Evolutionary conservation across 495 filamentous ascomycete genomes (phyloP), one percentile per base, ranked within the genome.

Genomic region (Aspergillus sclerotioniger): DNA sequence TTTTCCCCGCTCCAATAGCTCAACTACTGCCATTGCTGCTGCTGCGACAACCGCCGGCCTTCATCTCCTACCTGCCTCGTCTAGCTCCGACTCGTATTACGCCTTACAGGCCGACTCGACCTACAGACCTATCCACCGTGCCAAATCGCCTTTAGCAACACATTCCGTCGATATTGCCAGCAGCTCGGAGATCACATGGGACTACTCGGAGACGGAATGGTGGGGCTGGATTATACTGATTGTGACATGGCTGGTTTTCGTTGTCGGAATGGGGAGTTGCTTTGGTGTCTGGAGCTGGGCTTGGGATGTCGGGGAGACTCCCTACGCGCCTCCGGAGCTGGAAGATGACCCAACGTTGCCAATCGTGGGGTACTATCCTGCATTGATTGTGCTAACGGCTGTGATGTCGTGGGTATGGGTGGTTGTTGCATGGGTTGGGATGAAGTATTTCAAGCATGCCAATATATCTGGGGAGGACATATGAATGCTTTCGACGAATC

Each of bases 381-480:
- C 94, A 20, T 69, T 98, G 68, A 89, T 96, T 50, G 91, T 97
- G 58, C 72, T 98, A 57, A 97, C 92, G 35, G 85, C 86, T 39
- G 89, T 98, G 33, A 96, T 98, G 92, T 90, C 92, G 6, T 98
- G 94, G 94, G 91, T 97, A 25, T 98, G 94, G 94, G 92, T 98
- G 31, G 84, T 93, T 32, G 85, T 95, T 54, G 95, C 95, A 13
- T 98, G 94, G 94, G 84, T 96, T 17, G 94, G 94, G 5, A 97
- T 98, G 93, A 98, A 98, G 72, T 98, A 97, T 73, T 98, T 98
- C 66, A 87, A 90, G 66, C 94, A 98, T 82, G 93, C 94, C 6
- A 94, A 96, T 74, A 95, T 97, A 63, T 74, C 75, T 7, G 79
- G 80, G 9, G 80, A 83, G 17, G 80, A 83, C 67, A 77, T 71